Evolutionary conservation across 352 stramenopile species (phyloP), one percentile per base, ranked within the genome.

Genomic region (Pythium coloratum): DNA sequence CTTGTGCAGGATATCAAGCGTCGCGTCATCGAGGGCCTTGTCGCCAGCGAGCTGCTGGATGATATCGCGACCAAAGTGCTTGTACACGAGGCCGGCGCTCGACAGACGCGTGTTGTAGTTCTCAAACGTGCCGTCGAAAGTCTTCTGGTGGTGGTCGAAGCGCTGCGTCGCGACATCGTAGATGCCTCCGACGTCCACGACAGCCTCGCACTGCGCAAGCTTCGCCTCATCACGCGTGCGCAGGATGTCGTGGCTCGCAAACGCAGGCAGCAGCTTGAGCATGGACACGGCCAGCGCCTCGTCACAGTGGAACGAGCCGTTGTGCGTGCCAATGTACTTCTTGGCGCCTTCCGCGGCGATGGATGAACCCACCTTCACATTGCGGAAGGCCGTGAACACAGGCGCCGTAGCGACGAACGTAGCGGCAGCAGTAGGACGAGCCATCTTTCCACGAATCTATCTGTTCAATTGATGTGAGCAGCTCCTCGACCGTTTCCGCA

Each of bases 81-180:
- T 97, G 90, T 99, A 99, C 24, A 99, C 92, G 9, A 99, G 85
- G 0, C 97, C 97, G 33, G 96, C 97, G 60, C 94, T 98, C 56
- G 87, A 98, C 32, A 99, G 78, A 67, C 98, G 98, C 58, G 76
- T 94, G 20, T 82, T 70, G 47, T 80, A 70, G 54, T 76, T 75
- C 34, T 89, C 84, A 51, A 98, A 94, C 2, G 84, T 94, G 42
- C 86, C 81, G 13, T 82, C 77, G 55, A 98, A 98, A 7, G 78
- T 96, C 66, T 97, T 88, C 83, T 99, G 97, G 81, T 99, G 97
- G 80, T 99, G 97, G 86, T 99, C 97, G 71, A 99, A 99, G 20
- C 93, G 87, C 46, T 90, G 74, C 49, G 66, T 70, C 3, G 80
- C 65, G 46, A 96, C 73, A 73, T 99, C 90, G 77, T 99, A 99